phyloP scores from a whole-genome alignment of 2,329 filamentous ascomycete species.

The Stachybotrys echinatus region DNA sequence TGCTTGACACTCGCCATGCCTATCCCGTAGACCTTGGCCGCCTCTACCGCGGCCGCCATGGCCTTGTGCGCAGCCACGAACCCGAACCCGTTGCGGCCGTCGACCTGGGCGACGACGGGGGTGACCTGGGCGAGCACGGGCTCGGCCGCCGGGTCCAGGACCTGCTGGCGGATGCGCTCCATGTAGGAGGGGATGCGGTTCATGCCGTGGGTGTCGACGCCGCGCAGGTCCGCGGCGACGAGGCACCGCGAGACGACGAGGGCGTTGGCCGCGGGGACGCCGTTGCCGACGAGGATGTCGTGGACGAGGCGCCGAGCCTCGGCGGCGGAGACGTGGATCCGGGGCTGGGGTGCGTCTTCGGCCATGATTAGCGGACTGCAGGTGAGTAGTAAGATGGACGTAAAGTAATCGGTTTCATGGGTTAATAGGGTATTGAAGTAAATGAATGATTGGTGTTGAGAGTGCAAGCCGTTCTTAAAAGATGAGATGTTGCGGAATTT shows the following conservation, averaged over 20 bases:
- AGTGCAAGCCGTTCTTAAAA: too few species aligned
- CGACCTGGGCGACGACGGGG: constrained; percentile 64
- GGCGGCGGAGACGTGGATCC: constrained; percentile 27
- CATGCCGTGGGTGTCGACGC: constrained; percentile 72
- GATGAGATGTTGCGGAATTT: too few species aligned
- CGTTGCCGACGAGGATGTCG: constrained; percentile 53
- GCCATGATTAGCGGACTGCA: not conserved
- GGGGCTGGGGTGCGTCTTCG: constrained; percentile 3
- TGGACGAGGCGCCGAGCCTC: constrained; percentile 44
- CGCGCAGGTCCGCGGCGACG: constrained; percentile 69
- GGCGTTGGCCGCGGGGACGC: constrained; percentile 54
- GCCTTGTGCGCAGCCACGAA: constrained; percentile 64
- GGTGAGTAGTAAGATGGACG: too few species aligned
- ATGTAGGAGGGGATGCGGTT: constrained; percentile 77
- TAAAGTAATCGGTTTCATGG: too few species aligned
- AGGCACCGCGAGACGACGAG: constrained; percentile 61
- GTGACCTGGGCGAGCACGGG: constrained; percentile 59
- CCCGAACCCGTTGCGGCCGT: constrained; percentile 68
- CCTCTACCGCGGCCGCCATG: constrained; percentile 63
- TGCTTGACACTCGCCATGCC: constrained; percentile 72
- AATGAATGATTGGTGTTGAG: too few species aligned
- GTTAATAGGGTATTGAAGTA: too few species aligned
- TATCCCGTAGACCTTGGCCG: constrained; percentile 61
- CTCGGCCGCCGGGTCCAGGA: constrained; percentile 55
- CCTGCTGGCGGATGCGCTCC: constrained; percentile 63